phyloP scores from a whole-genome alignment of 345 rosid genomes.

The Eucalyptus marginata region DNA sequence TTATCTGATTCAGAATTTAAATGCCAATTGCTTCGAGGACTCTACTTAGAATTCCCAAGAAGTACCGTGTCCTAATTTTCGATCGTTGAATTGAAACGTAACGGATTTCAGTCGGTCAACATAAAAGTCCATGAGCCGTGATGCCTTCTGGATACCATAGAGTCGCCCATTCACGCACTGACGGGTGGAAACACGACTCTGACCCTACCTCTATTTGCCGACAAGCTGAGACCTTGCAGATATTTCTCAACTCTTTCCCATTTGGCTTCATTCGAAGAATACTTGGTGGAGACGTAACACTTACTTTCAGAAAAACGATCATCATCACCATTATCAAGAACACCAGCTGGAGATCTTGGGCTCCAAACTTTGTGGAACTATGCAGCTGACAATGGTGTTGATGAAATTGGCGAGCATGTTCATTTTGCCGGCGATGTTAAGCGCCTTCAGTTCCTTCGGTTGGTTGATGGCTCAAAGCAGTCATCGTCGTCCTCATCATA shows the following conservation, averaged over 20 bases:
- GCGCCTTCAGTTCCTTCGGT: neutral
- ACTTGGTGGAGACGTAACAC: too few species aligned
- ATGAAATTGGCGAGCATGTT: neutral
- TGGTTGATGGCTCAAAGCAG: neutral
- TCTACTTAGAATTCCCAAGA: neutral
- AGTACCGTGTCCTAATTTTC: neutral
- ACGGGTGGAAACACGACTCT: neutral
- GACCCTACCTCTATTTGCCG: neutral
- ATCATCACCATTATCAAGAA: neutral
- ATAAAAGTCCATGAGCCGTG: neutral
- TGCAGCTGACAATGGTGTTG: neutral
- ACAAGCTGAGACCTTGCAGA: neutral
- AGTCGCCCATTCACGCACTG: neutral
- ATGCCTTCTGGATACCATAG: neutral
- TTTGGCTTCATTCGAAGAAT: neutral
- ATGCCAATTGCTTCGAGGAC: neutral
- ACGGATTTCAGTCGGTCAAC: rapidly evolving
- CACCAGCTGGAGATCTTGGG: neutral
- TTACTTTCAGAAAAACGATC: too few species aligned
- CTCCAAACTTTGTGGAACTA: neutral
- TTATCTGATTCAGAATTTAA: neutral
- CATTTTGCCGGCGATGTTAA: neutral
- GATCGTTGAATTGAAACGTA: neutral
- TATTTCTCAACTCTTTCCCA: neutral
- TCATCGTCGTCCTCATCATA: neutral